Conservation (phyloP, 768 basidiomycete genomes). For the Naematelia aurantialba region DNA sequence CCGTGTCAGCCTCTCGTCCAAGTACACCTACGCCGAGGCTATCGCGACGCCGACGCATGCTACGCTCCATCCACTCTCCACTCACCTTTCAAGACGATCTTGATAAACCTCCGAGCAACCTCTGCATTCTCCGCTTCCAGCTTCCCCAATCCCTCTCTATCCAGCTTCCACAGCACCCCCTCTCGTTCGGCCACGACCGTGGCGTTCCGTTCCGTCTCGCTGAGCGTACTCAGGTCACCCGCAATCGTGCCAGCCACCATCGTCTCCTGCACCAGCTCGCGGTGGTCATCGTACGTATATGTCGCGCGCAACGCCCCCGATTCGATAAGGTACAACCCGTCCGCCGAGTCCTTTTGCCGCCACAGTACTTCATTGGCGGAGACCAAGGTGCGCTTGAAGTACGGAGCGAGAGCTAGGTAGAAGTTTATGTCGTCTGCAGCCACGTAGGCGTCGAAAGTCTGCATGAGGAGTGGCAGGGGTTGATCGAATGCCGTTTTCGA, state of each 20-base stretch:
- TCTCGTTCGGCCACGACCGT: slow-evolving; percentile 76
- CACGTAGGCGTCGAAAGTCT: slow-evolving; percentile 74
- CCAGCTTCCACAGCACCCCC: slow-evolving; percentile 77
- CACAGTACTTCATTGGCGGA: slow-evolving; percentile 66
- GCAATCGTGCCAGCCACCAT: slow-evolving; percentile 92
- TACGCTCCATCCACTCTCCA: not conserved
- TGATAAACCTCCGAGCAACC: slow-evolving; percentile 45
- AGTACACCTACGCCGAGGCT: not conserved
- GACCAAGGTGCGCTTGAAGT: slow-evolving; percentile 64
- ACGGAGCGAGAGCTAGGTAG: slow-evolving; percentile 64
- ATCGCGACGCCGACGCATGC: not conserved
- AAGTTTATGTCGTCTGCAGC: slow-evolving; percentile 46
- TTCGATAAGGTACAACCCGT: slow-evolving; percentile 85
- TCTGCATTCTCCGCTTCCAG: slow-evolving; percentile 66
- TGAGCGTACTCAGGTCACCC: slow-evolving; percentile 82
- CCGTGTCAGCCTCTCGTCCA: not conserved
- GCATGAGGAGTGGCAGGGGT: slow-evolving; percentile 70
- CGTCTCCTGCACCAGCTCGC: slow-evolving; percentile 70
- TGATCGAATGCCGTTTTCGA: slow-evolving; percentile 50
- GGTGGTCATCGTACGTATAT: slow-evolving; percentile 71
- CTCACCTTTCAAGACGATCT: slow-evolving; percentile 50
- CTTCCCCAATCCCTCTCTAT: slow-evolving; percentile 57
- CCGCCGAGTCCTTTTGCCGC: slow-evolving; percentile 68
- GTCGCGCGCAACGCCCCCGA: slow-evolving; percentile 77
- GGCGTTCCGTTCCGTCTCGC: slow-evolving; percentile 74